Evolutionary conservation across 306 rosid species (phyloP), one percentile per base, ranked within the genome.

Genomic region (Erythrophleum fordii): DNA sequence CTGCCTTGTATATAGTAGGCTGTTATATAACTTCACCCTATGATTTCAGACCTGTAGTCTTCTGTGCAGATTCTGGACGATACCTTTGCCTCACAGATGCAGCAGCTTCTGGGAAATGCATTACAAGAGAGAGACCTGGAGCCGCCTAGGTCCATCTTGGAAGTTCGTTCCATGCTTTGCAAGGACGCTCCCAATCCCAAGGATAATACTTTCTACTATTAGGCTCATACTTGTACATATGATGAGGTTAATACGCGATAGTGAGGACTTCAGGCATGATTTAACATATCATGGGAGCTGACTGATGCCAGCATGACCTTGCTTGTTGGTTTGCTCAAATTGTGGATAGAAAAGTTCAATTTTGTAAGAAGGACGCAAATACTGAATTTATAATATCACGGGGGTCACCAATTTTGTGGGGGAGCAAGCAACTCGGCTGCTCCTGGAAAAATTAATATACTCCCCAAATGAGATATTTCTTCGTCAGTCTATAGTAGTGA

Each of bases 91-190:
- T 92, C 99, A 16, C 97, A 96, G 72, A 87, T 93, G 92, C 99
- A 96, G 74, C 97, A 91, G 78, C 85, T 92, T 73, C 83, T 96
- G 17, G 99, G 99, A 29, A 92, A 96, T 81, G 87, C 94, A 20
- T 73, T 93, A n/a, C 98, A 82, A 75, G 98, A 90, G 87, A 96
- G 87, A 72, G 98, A 96, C 55, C 66, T 93, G 11, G 98, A 90
- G 55, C 86, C 94, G 16, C 99, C 99, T 0, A 82, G 97, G 76
- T 92, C 91, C 48, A 85, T 93, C 73, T 83, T 92, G 90, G 99
- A 96, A 85, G 97, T 96, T 45, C 95, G 97, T 6, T 96, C 97
- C 20, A 96, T 96, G 88, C 93, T 96, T 1, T 90, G 97, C 82
- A 92, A 92, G 85, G 97, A 92, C 83, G 92, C 89, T 58, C 86